These are phyloP conservation scores for Nigrospora osmanthi DNA, from an alignment of 2,329 filamentous ascomycete genomes.

Conservation along the genomic window DNA sequence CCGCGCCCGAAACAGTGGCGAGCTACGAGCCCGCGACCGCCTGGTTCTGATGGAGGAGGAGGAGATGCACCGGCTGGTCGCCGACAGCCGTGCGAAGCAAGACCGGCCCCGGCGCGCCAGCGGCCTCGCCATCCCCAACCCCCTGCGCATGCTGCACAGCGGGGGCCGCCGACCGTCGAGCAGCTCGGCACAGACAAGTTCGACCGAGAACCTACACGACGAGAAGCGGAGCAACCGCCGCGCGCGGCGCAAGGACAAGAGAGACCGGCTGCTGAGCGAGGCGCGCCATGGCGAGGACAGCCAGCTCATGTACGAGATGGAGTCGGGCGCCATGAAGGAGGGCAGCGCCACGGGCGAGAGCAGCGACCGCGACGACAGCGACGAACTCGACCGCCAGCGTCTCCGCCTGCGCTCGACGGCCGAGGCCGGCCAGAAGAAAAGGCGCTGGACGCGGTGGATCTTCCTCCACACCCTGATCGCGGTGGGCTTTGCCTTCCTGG, in stretches of 20 bases:
- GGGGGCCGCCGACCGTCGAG: constrained; percentile 23
- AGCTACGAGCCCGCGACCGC: constrained; percentile 62
- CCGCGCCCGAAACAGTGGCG: constrained; percentile 59
- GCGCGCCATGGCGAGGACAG: constrained; percentile 60
- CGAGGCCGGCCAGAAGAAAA: constrained; percentile 37
- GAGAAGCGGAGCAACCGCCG: constrained; percentile 44
- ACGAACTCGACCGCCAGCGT: constrained; percentile 46
- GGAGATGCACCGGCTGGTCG: constrained; percentile 55
- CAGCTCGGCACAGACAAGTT: constrained; percentile 33
- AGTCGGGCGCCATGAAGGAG: constrained; percentile 66
- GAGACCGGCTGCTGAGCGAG: constrained; percentile 41
- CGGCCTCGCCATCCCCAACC: constrained; percentile 42
- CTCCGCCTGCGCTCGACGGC: constrained; percentile 39
- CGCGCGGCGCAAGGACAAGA: constrained; percentile 43
- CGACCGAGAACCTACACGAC: constrained; percentile 37
- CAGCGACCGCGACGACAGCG: constrained; percentile 53
- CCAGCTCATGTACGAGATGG: constrained; percentile 68
- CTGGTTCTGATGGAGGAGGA: constrained; percentile 71
- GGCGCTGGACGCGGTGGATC: constrained; percentile 45
- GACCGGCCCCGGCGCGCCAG: constrained; percentile 36
- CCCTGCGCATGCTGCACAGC: constrained; percentile 32
- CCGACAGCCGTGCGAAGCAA: constrained; percentile 37
- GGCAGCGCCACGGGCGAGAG: constrained; percentile 57
- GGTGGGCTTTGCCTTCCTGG: constrained; percentile 47
- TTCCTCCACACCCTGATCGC: constrained; percentile 44